Evolutionary conservation across 768 basidiomycete species (phyloP).

Genomic region (Mycena chlorophos): DNA sequence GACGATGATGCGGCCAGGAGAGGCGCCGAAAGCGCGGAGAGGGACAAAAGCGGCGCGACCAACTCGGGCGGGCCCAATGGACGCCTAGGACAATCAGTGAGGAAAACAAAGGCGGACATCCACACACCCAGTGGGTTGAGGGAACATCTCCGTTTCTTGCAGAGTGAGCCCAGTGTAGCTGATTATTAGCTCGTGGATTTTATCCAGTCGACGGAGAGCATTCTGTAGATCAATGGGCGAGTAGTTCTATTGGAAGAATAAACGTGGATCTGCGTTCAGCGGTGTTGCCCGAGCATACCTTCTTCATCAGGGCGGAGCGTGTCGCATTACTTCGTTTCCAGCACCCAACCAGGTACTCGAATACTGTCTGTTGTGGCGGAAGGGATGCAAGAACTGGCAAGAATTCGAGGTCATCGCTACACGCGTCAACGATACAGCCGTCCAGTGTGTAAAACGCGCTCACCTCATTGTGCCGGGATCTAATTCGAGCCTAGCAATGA

Average conservation of each 20-base stretch:
- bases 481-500: slow-evolving; percentile 83
- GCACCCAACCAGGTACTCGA: slow-evolving; percentile 86
- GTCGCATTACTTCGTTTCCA: slow-evolving; percentile 84
- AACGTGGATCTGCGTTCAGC: neutral
- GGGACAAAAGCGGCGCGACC: slow-evolving; percentile 73
- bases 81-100: slow-evolving; percentile 45
- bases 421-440: slow-evolving; percentile 8
- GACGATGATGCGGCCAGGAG: slow-evolving; percentile 51
- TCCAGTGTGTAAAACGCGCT: slow-evolving; percentile 29
- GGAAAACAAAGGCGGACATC: neutral
- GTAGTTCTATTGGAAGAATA: slow-evolving; percentile 46
- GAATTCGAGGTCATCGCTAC: slow-evolving; percentile 75
- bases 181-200: slow-evolving; percentile 77
- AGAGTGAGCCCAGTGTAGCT: slow-evolving; percentile 87
- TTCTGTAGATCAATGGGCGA: slow-evolving; percentile 59
- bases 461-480: slow-evolving; percentile 72
- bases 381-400: slow-evolving; percentile 73
- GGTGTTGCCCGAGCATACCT: slow-evolving; percentile 48
- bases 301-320: slow-evolving; percentile 57
- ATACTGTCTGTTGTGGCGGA: slow-evolving; percentile 74
- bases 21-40: slow-evolving; percentile 69
- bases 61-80: slow-evolving; percentile 78
- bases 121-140: slow-evolving; percentile 76
- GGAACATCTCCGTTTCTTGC: slow-evolving; percentile 94
- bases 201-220: slow-evolving; percentile 68